Evolutionary conservation across 2,329 filamentous ascomycete species (phyloP), one percentile per base, ranked within the genome.

Genomic region (Monosporascus sp.): DNA sequence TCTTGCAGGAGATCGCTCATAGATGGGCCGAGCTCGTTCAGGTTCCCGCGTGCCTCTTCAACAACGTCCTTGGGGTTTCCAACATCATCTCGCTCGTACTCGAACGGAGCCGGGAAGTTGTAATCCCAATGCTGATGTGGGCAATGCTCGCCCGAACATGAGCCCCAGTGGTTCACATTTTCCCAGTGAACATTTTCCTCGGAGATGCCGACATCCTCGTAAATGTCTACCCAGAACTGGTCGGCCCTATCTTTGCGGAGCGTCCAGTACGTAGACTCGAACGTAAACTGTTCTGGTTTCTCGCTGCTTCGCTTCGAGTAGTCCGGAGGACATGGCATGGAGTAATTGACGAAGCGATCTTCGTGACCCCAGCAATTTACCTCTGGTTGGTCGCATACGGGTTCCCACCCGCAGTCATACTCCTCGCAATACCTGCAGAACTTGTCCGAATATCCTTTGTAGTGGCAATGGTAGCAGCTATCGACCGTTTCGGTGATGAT

Each of bases 51-150:
- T 4, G 49, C 60, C 14, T 53, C 31, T 9, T 51, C 19, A 9
- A 57, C 51, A 3, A 56, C 17, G 27, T 59, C 57, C 55, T 63
- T 63, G 46, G 62, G 62, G 55, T 63, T 58, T 45, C 49, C 31
- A 9, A 64, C 51, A 40, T 56, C 56, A 44, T 48, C 53, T 7
- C 31, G 26, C 36, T 52, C 48, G 31, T 58, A 51, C 40, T 52
- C 55, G 36, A 48, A 48, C 19, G 54, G 43, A 9, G 4, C 7
- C 22, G 60, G 62, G 45, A 58, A 59, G 48, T 53, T 52, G 49
- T 57, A 59, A 31, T 59, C 57, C n/a, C 44, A 58, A 37, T 55
- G 26, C 34, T 48, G 40, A 16, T 52, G 36, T 11, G 45, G 22
- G 47, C 54, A 50, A 2, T 53, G 20, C 22, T 58, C 38, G 44